A percentile compares a stretch with the other conserved stretches of the same genome.
Evolutionary conservation across 139 green algal genomes (phyloP).

Genomic region (Haematococcus lacustris): DNA sequence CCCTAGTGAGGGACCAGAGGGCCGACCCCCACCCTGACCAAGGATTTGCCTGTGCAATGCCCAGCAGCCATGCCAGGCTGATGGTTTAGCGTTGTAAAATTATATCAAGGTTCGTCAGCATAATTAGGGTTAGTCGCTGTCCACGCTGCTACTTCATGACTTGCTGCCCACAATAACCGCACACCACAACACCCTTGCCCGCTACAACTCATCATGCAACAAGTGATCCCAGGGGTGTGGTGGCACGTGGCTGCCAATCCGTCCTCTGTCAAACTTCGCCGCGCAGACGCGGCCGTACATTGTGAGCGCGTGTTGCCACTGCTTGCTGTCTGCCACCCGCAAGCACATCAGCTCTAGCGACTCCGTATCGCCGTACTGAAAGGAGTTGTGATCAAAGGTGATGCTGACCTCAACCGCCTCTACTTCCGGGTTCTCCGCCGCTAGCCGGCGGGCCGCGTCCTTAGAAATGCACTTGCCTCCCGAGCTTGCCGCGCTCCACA

Average conservation of each 20-base stretch:
- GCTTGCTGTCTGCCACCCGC: not conserved
- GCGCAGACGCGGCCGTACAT: conserved; percentile 25
- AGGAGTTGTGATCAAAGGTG: conserved; percentile 11
- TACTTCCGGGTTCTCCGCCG: not conserved
- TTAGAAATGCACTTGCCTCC: conserved; percentile 11
- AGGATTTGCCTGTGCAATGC: no score
- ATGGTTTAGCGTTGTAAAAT: no score
- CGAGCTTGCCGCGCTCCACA: not conserved
- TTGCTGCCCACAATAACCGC: no score
- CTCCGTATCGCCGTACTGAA: not conserved
- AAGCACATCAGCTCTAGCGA: conserved; percentile 14
- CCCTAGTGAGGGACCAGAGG: no score
- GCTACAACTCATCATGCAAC: conserved; percentile 8
- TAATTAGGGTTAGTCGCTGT: no score
- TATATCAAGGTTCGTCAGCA: no score
- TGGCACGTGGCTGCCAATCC: not conserved
- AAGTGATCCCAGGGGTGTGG: conserved; percentile 19
- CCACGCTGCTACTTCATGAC: no score
- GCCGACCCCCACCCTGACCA: no score
- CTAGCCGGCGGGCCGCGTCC: not conserved
- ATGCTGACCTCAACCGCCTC: conserved; percentile 17
- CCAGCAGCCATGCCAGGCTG: no score
- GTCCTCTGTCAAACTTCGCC: not conserved
- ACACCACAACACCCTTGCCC: no score
- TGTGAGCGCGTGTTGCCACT: conserved; percentile 6